Conservation (phyloP, 768 basidiomycete species). For the Boletus tylopilopsis region DNA sequence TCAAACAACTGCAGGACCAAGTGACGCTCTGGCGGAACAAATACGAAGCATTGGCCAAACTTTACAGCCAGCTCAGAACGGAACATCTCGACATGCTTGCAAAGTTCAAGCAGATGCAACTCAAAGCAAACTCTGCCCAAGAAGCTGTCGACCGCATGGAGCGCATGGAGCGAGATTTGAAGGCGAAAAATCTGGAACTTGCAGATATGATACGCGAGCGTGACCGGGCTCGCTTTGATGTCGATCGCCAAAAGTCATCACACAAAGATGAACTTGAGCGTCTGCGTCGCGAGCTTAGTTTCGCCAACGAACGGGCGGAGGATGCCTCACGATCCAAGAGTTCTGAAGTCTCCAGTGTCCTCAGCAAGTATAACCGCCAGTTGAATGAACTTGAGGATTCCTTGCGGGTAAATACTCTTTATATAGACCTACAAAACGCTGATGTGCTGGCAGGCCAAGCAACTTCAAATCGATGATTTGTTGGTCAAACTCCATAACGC, state of each 20-base stretch:
- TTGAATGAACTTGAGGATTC: conserved; percentile 96
- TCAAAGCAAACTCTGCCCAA: conserved; percentile 97
- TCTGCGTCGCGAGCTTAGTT: conserved; percentile 84
- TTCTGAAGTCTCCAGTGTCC: conserved; percentile 83
- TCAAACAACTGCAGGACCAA: conserved; percentile 94
- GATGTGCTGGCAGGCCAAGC: conserved; percentile 65
- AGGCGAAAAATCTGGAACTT: conserved; percentile 96
- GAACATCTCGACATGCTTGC: conserved; percentile 97
- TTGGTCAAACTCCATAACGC: conserved; percentile 76
- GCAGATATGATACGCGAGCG: conserved; percentile 99
- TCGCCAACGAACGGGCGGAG: conserved; percentile 97
- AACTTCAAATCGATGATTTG: conserved; percentile 94
- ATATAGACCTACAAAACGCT: conserved; percentile 1
- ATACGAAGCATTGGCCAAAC: conserved; percentile 96
- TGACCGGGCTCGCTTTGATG: conserved; percentile 91
- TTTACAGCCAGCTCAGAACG: conserved; percentile 96
- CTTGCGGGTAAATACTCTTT: conserved; percentile 59
- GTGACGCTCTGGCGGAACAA: conserved; percentile 97
- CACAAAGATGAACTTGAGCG: conserved; percentile 96
- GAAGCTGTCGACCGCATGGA: conserved; percentile 99
- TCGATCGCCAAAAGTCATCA: conserved; percentile 88
- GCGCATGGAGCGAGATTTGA: conserved; percentile 96
- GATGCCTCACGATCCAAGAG: conserved; percentile 89
- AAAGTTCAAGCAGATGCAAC: conserved; percentile 95
- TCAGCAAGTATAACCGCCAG: conserved; percentile 94